phyloP scores from a whole-genome alignment of 768 basidiomycete genomes.

The Cyclocybe aegerita region DNA sequence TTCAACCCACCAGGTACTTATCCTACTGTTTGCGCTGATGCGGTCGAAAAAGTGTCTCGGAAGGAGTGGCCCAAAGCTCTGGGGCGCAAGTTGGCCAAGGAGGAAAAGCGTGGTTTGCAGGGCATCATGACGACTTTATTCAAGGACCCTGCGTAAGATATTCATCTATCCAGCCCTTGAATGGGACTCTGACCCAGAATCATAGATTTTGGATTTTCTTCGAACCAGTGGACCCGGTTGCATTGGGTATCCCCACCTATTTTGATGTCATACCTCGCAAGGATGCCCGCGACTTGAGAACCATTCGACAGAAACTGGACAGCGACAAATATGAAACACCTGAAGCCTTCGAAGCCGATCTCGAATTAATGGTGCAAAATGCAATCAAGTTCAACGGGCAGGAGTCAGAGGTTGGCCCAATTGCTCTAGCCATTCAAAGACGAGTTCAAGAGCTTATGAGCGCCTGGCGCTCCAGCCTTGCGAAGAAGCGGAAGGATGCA shows the following conservation, averaged over 20 bases:
- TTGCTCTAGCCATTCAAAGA: conserved; percentile 50
- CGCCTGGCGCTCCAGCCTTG: conserved; percentile 43
- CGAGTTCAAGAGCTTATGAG: conserved; percentile 55
- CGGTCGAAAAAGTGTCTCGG: conserved; percentile 73
- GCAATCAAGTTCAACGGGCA: conserved; percentile 86
- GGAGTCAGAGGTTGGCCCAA: conserved; percentile 74
- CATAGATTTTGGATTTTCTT: conserved; percentile 75
- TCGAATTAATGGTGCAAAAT: conserved; percentile 86
- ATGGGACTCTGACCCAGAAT: conserved; percentile 6
- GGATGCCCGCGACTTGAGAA: conserved; percentile 83
- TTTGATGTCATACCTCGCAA: conserved; percentile 82
- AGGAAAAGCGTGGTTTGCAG: conserved; percentile 79
- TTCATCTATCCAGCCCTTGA: conserved; percentile 3
- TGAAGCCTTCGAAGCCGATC: conserved; percentile 81
- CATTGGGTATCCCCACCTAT: conserved; percentile 83
- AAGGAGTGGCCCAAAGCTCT: conserved; percentile 83
- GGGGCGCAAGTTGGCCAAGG: conserved; percentile 70
- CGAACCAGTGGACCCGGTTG: conserved; percentile 86
- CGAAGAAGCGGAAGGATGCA: conserved; percentile 76
- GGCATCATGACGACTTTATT: conserved; percentile 66
- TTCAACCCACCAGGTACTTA: conserved; percentile 88
- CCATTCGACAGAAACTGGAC: conserved; percentile 81
- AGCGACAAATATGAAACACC: conserved; percentile 77
- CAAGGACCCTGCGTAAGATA: conserved; percentile 65
- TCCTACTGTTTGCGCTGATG: conserved; percentile 69